These are phyloP conservation scores for Breviolum minutum DNA, from an alignment of 73 alveolate genomes.

Conservation along the genomic window DNA sequence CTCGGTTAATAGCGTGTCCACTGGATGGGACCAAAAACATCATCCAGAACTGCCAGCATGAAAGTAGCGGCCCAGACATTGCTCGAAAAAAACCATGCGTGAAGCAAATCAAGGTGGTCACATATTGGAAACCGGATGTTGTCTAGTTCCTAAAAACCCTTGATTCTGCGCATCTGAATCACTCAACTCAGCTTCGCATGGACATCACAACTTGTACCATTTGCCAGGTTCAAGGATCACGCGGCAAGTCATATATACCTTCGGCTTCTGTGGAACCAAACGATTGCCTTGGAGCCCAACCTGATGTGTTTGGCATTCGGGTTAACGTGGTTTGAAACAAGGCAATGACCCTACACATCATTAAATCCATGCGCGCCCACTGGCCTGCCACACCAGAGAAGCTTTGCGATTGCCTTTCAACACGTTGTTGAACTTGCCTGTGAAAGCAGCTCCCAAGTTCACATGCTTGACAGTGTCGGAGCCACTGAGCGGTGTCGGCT, in stretches of 20 bases:
- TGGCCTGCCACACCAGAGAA: background rate
- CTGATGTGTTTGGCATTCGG: background rate
- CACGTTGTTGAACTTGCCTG: background rate
- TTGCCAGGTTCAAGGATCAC: background rate
- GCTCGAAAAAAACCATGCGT: background rate
- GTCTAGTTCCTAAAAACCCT: background rate
- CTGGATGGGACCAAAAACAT: background rate
- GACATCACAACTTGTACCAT: background rate
- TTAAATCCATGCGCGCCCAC: no score
- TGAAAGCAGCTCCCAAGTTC: background rate
- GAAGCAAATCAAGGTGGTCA: background rate
- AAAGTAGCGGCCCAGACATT: no score
- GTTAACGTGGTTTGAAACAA: background rate
- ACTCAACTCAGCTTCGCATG: no score
- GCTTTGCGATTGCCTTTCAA: background rate
- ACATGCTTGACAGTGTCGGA: background rate
- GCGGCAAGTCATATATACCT: background rate
- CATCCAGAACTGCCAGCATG: constrained; percentile 1
- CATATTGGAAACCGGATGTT: background rate
- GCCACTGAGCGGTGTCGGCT: background rate
- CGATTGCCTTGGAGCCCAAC: background rate
- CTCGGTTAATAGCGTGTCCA: background rate
- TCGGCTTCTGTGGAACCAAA: background rate
- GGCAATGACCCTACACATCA: background rate
- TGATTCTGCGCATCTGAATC: background rate